Base-by-base conservation (phyloP, 352 stramenopile genomes). In the Phytophthora sojae region DNA sequence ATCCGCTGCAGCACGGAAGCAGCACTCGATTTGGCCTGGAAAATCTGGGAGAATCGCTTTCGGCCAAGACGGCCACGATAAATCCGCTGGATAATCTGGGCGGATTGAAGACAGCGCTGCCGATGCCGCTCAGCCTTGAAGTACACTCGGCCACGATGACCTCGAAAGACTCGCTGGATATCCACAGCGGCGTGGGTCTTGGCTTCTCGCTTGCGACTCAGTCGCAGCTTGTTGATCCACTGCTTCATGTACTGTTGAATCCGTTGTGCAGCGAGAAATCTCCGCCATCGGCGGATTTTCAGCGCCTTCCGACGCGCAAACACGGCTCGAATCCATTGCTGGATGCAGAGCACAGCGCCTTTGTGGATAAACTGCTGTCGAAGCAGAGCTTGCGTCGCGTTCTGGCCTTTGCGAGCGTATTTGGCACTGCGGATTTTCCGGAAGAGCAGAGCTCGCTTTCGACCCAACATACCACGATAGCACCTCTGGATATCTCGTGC, bases 341-440 rank as follows among this genome's bases (percentile, higher is more conserved):
- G 86, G 23, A 94, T 68, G 7, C 69, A 73, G 5, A 88, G 50
- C 2, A 65, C 78, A 2, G 81, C 84, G 0, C 86, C 86, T 25
- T 67, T 66, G 9, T 64, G 71, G 29, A 92, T 66, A 47, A 94
- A 81, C 6, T 73, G 61, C 15, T 76, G 72, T 7, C 83, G 82
- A n/a, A 88, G 59, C 55, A 88, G 76, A 14, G 79, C 75, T 61
- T 92, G 76, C 0, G 65, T 64, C 0, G 84, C 82, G 42, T 90
- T 86, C 70, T 92, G 84, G 0, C 82, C 82, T 51, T 82, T 84
- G 37, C 66, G 75, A 11, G 80, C 79, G 44, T 67, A 79, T 39
- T 80, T 85, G 25, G 75, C 81, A n/a, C 74, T 77, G 21, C 78
- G 80, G 47, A 94, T 89, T 73, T 93, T 93, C 23, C 85, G 80